Evolutionary conservation across 345 rosid species (phyloP), one percentile per base, ranked within the genome.

Genomic region (Salix udensis): DNA sequence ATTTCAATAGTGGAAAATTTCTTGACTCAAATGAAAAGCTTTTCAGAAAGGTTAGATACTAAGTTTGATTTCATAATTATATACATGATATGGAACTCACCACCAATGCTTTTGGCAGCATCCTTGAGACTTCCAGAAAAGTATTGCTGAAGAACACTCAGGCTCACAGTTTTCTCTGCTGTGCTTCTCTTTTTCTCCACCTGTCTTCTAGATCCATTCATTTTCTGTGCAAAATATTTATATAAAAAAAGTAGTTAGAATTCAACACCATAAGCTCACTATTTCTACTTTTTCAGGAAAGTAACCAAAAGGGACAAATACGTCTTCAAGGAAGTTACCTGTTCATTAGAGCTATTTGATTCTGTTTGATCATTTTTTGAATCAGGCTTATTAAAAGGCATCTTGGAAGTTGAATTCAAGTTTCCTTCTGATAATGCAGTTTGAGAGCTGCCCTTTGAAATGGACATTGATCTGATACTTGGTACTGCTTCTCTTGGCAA

Each of bases 91-190:
- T 61, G 19, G 62, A 78, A 23, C 90, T 88, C 78, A 93, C 98
- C 97, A 24, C 98, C 92, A 80, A 93, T 89, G 84, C 92, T 86
- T 86, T 91, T 93, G 34, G 98, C 94, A 78, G 98, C 98, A 86
- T 90, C 95, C 84, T 93, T 93, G 65, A 93, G 84, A 83, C 97
- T 93, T 79, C 95, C 97, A 26, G 94, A 87, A 81, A 93, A 93
- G 83, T 93, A 88, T 74, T 90, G 94, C 83, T 88, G 93, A 62
- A 93, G 98, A 84, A 90, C 90, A 71, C 89, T 84, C 82, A 91
- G 79, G 86, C 91, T 95, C 83, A 93, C 97, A 79, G 82, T 89
- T 87, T 93, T 95, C 88, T 92, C 98, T 10, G 92, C 85, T 50
- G 90, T 88, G 81, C 82, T 90, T 84, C 84, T 88, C 85, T 88